Base-by-base conservation (phyloP, 192 early-diverging fungal species). In the Spizellomyces punctatus region DNA sequence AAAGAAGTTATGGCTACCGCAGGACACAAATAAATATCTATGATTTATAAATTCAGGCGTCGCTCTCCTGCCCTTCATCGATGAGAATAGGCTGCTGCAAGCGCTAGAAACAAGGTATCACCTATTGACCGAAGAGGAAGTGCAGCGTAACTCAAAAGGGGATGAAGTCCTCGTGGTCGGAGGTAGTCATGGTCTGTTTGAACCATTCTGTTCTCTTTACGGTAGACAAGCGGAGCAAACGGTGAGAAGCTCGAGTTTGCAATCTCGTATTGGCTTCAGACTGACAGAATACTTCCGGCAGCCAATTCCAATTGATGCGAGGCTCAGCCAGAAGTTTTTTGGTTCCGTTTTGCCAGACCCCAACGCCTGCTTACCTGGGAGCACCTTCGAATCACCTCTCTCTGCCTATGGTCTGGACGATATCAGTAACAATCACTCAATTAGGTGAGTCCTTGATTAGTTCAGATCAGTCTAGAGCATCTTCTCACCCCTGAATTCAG, bases 1-100 rank as follows among this genome's bases (percentile, higher is more conserved):
- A 36, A 36, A 36, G 27, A 16, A 0, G 17, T 57, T 42, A 17
- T 76, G 49, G 21, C 60, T 36, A 14, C 27, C 1, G 22, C n/a
- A 17, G 16, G 10, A 16, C 64, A 63, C 64, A 8, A 44, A 46
- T 57, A 81, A 36, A 36, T 36, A 36, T 36, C 27, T 36, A 36
- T 36, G 3, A 36, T 2, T 36, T 36, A 36, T 36, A 36, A 36
- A 36, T 36, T 36, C 27, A 36, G 27, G 27, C 8, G 90, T 99
- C n/a, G 95, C 98, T n/a, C 88, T 93, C 58, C 91, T 99, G 58
- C 92, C 96, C 10, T 99, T 99, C 76, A 98, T 98, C 66, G 94
- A 99, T 61, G 87, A 95, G 71, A 78, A 88, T n/a, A 85, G 94
- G 59, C 85, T 99, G 46, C 77, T 94, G 60, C 72, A 82, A 10